A percentile compares a stretch with the other conserved stretches of the same genome.
phyloP scores from a whole-genome alignment of 306 rosid genomes.

The Sophora flavescens region DNA sequence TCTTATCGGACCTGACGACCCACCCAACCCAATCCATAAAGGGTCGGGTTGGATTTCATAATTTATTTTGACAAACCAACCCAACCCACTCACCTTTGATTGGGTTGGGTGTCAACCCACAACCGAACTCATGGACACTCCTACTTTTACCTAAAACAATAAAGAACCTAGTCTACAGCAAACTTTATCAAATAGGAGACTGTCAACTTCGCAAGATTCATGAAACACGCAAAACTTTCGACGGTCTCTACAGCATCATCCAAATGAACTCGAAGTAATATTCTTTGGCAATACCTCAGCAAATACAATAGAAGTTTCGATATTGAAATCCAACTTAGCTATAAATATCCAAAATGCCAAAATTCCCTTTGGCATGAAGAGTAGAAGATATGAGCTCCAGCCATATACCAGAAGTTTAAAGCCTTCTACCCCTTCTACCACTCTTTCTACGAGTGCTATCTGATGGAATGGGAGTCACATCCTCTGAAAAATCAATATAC shows the following conservation, averaged over 20 bases:
- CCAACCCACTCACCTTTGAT: too few relatives aligned
- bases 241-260: neutral
- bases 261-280: slow-evolving; percentile 14
- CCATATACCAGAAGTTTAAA: slow-evolving; percentile 49
- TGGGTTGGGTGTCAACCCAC: too few relatives aligned
- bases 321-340: slow-evolving; percentile 44
- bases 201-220: neutral
- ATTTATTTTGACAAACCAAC: too few relatives aligned
- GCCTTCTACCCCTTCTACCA: slow-evolving; percentile 92
- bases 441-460: slow-evolving; percentile 97
- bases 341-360: slow-evolving; percentile 45
- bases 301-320: slow-evolving; percentile 39
- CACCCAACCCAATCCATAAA: too few relatives aligned
- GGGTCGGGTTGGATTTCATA: too few relatives aligned
- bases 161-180: neutral
- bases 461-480: slow-evolving; percentile 90
- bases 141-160: too few relatives aligned
- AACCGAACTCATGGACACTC: too few relatives aligned
- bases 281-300: slow-evolving; percentile 26
- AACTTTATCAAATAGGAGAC: neutral
- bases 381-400: slow-evolving; percentile 22
- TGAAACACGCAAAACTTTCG: slow-evolving; percentile 1
- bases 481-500: slow-evolving; percentile 64
- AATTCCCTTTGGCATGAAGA: slow-evolving; percentile 35
- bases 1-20: too few relatives aligned